Conservation (phyloP, 75 land plant genomes). For the Selaginella moellendorffii region DNA sequence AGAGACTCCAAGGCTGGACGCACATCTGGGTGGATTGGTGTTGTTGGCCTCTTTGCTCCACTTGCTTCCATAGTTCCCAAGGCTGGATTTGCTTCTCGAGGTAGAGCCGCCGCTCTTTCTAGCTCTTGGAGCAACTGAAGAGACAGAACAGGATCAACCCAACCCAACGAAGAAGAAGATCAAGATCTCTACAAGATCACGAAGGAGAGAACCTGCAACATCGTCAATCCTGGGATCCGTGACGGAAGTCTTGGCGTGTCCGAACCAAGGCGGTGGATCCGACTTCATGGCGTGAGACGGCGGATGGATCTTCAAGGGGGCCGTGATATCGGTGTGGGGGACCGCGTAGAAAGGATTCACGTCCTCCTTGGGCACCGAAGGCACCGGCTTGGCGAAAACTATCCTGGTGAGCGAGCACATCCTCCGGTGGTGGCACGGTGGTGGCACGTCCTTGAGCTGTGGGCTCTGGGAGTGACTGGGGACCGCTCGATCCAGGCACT, state of each 20-base stretch:
- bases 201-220: neutral
- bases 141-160: neutral
- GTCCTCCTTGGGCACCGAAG: neutral
- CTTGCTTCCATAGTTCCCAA: neutral
- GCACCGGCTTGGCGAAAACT: neutral
- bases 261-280: neutral
- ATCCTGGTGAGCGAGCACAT: neutral
- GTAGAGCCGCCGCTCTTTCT: neutral
- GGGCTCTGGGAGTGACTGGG: neutral
- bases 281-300: neutral
- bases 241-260: neutral
- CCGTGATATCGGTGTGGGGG: neutral
- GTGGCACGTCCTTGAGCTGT: neutral
- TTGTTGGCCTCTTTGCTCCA: too few species aligned
- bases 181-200: neutral
- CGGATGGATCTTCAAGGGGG: neutral
- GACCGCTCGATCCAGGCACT: neutral
- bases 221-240: neutral
- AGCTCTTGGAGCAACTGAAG: neutral
- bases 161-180: neutral
- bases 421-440: neutral
- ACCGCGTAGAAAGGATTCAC: neutral
- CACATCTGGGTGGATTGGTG: neutral
- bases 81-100: neutral
- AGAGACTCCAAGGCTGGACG: neutral